These are phyloP conservation scores for Hyaloperonospora brassicae DNA, from an alignment of 352 stramenopile species.

Conservation along the genomic window DNA sequence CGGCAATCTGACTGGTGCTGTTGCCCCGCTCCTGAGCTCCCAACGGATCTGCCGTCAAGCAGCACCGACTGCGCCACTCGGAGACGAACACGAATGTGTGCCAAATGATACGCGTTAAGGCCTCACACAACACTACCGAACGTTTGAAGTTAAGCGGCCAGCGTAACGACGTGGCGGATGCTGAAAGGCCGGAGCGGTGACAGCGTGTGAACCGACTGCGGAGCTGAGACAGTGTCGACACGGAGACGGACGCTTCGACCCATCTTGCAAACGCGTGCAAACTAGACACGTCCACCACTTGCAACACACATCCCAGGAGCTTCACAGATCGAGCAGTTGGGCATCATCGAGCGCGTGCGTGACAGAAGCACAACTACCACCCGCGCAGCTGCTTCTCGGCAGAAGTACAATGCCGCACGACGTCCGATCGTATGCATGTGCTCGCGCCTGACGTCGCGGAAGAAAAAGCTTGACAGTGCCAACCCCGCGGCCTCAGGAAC, in stretches of 20 bases:
- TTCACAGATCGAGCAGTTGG: constrained; percentile 36
- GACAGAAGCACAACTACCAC: too few species aligned
- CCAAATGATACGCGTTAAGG: constrained; percentile 6
- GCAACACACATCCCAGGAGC: constrained; percentile 37
- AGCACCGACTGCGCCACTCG: too few species aligned
- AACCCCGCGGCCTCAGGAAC: too few species aligned
- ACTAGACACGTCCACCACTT: constrained; percentile 43
- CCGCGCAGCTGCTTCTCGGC: too few species aligned
- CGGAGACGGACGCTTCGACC: constrained; percentile 60
- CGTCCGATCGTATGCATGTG: too few species aligned
- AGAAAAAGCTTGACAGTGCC: too few species aligned
- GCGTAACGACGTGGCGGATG: constrained; percentile 38
- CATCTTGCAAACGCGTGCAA: constrained; percentile 41
- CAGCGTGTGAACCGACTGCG: constrained; percentile 45
- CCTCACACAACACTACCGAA: constrained; percentile 33
- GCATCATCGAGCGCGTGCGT: too few species aligned
- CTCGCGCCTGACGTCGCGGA: too few species aligned
- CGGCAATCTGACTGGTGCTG: too few species aligned
- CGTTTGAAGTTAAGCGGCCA: constrained; percentile 40
- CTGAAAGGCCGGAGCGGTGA: constrained; percentile 52
- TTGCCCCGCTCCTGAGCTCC: constrained; percentile 10
- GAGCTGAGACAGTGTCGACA: constrained; percentile 39
- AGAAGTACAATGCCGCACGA: too few species aligned
- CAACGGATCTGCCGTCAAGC: too few species aligned
- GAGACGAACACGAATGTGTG: too few species aligned